A percentile compares a stretch with the other conserved stretches of the same genome.
Conservation (phyloP, 345 rosid species). For the Rhizophora apiculata region DNA sequence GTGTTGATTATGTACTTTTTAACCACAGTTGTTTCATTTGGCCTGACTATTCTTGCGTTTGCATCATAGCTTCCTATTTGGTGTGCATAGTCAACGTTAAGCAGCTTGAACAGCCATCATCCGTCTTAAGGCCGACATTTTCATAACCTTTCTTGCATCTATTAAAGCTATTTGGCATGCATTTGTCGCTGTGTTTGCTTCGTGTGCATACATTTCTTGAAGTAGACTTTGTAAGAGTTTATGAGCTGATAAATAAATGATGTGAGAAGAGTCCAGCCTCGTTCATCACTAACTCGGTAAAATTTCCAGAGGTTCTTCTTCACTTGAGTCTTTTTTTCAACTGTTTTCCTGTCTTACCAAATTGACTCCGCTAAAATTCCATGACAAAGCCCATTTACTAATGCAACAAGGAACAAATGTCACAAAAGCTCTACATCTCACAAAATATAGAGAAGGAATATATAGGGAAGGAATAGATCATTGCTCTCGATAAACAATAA, state of each 20-base stretch:
- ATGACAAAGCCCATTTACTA: constrained; percentile 26
- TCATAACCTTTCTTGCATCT: background rate
- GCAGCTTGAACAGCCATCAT: background rate
- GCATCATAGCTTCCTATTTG: background rate
- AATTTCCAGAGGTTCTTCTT: too few relatives aligned
- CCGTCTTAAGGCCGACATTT: background rate
- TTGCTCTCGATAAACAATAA: constrained; percentile 35
- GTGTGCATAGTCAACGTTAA: background rate
- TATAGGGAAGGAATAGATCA: constrained; percentile 17
- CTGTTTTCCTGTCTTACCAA: background rate
- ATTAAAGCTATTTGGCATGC: background rate
- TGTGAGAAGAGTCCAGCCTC: background rate
- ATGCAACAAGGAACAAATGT: constrained; percentile 33
- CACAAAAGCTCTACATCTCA: constrained; percentile 35
- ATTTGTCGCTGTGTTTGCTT: background rate
- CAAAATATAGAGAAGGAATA: constrained; percentile 18
- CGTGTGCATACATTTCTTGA: too few relatives aligned
- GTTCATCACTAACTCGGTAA: background rate
- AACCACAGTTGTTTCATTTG: background rate
- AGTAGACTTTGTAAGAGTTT: too few relatives aligned
- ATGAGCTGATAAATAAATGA: background rate
- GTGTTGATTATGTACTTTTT: background rate
- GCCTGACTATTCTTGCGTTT: background rate
- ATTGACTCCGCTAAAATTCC: constrained; percentile 7
- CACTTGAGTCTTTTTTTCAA: background rate